A percentile compares a stretch with the other conserved stretches of the same genome.
Evolutionary conservation across 1,284 basidiomycete genomes (phyloP).

Genomic region (Meira nashicola): DNA sequence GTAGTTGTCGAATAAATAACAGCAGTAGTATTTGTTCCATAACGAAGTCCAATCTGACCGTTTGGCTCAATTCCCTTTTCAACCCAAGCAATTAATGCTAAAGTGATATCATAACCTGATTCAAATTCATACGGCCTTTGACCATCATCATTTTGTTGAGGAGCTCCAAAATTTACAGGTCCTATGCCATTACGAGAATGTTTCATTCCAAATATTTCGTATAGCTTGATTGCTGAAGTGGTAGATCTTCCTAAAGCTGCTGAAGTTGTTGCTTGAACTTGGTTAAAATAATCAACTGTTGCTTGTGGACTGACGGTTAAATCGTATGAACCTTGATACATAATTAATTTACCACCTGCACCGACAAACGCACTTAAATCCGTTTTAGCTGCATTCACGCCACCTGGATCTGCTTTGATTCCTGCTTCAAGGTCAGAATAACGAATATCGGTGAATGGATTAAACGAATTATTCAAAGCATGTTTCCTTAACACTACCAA

Average conservation of each 20-base stretch:
- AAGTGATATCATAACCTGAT: conserved; percentile 17
- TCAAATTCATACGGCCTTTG: conserved; percentile 18
- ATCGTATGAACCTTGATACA: conserved; percentile 32
- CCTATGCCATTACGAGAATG: conserved; percentile 25
- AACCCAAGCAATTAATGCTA: conserved; percentile 19
- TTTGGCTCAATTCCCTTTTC: conserved; percentile 9
- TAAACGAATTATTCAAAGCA: conserved; percentile 9
- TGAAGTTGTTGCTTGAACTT: too few species aligned
- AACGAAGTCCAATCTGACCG: conserved; percentile 12
- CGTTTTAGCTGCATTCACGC: conserved; percentile 17
- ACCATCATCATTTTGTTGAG: conserved; percentile 17
- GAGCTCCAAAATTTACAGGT: conserved; percentile 15
- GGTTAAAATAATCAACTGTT: conserved; percentile 19
- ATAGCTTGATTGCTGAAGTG: conserved; percentile 21
- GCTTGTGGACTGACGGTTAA: conserved; percentile 14
- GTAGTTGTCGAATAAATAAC: background rate
- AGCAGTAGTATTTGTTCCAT: conserved; percentile 4
- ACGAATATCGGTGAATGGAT: conserved; percentile 17
- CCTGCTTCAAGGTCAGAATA: conserved; percentile 17
- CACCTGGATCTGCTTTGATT: conserved; percentile 3
- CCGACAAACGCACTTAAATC: conserved; percentile 26
- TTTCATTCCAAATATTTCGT: conserved; percentile 27
- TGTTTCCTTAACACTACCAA: conserved; percentile 27
- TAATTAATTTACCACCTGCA: conserved; percentile 28
- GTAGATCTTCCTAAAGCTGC: conserved; percentile 17